Conservation (phyloP, 768 basidiomycete species). For the Hericium erinaceus region DNA sequence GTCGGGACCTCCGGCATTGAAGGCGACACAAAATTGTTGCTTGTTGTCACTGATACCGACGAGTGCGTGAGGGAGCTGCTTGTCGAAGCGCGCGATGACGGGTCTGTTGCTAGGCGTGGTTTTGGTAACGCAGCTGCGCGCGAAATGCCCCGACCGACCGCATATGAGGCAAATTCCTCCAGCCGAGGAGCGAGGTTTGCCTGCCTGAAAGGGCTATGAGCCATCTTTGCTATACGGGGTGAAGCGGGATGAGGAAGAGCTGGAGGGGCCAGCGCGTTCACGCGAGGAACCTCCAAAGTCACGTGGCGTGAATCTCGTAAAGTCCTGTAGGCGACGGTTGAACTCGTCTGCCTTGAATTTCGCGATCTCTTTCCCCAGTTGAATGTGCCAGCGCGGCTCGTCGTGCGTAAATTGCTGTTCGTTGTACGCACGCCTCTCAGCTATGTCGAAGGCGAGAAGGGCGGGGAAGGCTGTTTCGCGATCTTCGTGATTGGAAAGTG, state of each 20-base stretch:
- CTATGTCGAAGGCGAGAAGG: not conserved
- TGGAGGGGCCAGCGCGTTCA: not conserved
- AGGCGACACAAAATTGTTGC: not conserved
- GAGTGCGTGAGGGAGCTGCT: not conserved
- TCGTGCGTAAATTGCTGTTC: not conserved
- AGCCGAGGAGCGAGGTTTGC: not conserved
- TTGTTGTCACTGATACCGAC: not conserved
- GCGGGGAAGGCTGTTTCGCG: not conserved
- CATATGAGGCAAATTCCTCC: not conserved
- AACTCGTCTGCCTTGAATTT: not conserved
- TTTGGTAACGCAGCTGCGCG: not conserved
- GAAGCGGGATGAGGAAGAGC: not conserved
- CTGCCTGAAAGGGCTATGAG: not conserved
- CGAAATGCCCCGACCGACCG: not conserved
- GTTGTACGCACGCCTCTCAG: not conserved
- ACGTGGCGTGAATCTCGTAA: not conserved
- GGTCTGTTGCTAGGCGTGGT: not conserved
- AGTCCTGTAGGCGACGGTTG: not conserved
- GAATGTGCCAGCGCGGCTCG: not conserved
- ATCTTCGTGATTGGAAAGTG: not conserved
- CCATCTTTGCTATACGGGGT: not conserved
- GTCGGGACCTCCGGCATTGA: not conserved
- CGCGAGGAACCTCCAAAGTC: not conserved
- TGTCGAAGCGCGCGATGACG: not conserved
- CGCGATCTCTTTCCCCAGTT: not conserved